Evolutionary conservation across 331 rosid genomes (phyloP), one percentile per base, ranked within the genome.

Genomic region (Acacia concinna): DNA sequence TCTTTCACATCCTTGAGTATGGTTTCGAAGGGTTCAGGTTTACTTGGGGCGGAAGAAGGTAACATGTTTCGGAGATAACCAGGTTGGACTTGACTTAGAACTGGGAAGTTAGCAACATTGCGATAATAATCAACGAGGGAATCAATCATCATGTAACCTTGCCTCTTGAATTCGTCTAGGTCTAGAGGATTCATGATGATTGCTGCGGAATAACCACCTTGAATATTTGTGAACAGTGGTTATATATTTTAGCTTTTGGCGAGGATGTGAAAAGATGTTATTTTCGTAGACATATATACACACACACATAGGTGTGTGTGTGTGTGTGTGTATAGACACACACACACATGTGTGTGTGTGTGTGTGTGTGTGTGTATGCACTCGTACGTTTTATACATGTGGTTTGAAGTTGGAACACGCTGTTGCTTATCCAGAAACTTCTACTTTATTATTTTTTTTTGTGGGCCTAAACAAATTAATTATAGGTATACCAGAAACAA

Each of bases 121-220:
- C 32, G 23, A 54, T 88, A 84, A 49, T 91, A 91, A 59, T 91
- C 89, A 23, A 88, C 86, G 6, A 91, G 79, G 64, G 84, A 89
- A 60, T 91, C 93, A 28, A 91, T 82, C 86, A 91, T 89, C 80
- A 80, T 83, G 80, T 91, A 86, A 38, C 90, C 96, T 78, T 91
- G 90, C 75, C 78, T 76, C 40, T 84, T 86, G 83, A 91, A 85
- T 34, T 87, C 91, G 72, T 91, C 88, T 3, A 84, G 89, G 75
- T 91, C 83, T 5, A 89, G 75, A 49, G 90, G 88, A 9, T 84
- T 82, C 68, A 81, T 81, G 47, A 54, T 47, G 51, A 7, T 15
- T 64, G 14, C 21, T 18, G 43, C 8, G 38, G 68, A 18, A n/a
- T n/a, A n/a, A 18, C n/a, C 14, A 32, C 44, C 21, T 34, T 7